A percentile compares a stretch with the other conserved stretches of the same genome.
These are phyloP conservation scores for Epichloe glyceriae DNA, from an alignment of 2,329 filamentous ascomycete species.

Conservation along the genomic window DNA sequence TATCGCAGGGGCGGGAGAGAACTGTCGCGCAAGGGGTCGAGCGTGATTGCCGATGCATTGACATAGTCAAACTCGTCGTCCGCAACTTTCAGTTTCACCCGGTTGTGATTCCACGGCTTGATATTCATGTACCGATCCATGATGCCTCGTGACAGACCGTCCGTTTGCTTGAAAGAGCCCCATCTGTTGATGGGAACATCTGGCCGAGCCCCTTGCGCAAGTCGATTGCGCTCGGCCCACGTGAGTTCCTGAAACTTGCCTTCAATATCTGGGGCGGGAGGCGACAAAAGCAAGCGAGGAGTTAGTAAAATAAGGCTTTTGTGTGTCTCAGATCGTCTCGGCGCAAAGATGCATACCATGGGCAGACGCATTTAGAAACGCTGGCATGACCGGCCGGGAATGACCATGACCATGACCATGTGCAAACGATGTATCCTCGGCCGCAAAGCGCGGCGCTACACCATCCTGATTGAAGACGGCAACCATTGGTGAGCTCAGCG, in stretches of 20 bases:
- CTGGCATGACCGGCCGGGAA: slow-evolving; percentile 20
- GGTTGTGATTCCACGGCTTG: slow-evolving; percentile 77
- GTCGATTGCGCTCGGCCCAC: slow-evolving; percentile 38
- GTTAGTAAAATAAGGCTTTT: not conserved
- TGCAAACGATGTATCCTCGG: slow-evolving; percentile 6
- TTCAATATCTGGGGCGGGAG: slow-evolving; percentile 28
- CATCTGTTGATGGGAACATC: slow-evolving; percentile 20
- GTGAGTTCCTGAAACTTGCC: slow-evolving; percentile 39
- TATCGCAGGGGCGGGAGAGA: slow-evolving; percentile 42
- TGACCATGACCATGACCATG: slow-evolving; percentile 2
- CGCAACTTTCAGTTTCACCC: slow-evolving; percentile 68
- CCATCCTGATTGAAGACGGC: slow-evolving; percentile 26
- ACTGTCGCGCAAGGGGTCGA: slow-evolving; percentile 31
- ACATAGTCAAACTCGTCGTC: slow-evolving; percentile 64
- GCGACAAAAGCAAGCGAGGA: not conserved
- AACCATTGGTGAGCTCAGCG: slow-evolving; percentile 17
- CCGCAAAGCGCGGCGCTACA: slow-evolving; percentile 14
- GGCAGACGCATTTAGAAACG: slow-evolving; percentile 24
- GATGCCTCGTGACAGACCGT: slow-evolving; percentile 15
- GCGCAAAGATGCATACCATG: slow-evolving; percentile 16
- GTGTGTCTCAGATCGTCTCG: not conserved
- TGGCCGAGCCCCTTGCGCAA: slow-evolving; percentile 27
- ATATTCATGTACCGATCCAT: slow-evolving; percentile 85
- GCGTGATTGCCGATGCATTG: slow-evolving; percentile 61
- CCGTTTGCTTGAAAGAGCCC: slow-evolving; percentile 22